Conservation (phyloP, 352 stramenopile genomes). For the Phytophthora cactorum region DNA sequence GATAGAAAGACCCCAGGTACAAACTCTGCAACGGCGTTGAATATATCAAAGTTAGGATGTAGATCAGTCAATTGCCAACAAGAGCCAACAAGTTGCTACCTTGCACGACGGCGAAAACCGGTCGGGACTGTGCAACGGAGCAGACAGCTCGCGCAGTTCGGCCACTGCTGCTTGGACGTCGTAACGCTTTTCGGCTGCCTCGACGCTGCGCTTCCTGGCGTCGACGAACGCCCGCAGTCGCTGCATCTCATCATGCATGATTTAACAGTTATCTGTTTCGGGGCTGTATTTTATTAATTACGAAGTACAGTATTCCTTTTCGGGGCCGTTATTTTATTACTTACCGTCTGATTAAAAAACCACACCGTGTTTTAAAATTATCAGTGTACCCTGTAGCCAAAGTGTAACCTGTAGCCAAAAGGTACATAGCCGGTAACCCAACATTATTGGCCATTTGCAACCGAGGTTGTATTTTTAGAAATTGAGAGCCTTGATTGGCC, state of each 20-base stretch:
- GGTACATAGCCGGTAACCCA: too few relatives aligned
- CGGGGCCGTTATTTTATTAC: too few relatives aligned
- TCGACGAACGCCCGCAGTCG: conserved; percentile 57
- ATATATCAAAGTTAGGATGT: neutral
- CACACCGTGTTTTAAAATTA: too few relatives aligned
- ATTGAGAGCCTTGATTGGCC: too few relatives aligned
- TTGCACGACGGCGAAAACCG: conserved; percentile 53
- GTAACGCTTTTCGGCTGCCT: conserved; percentile 55
- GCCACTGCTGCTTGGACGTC: conserved; percentile 41
- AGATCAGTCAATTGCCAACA: neutral
- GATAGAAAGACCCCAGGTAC: conserved; percentile 64
- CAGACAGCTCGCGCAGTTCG: conserved; percentile 42
- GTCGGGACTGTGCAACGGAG: conserved; percentile 37
- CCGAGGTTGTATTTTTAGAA: too few relatives aligned
- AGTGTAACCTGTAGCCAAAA: too few relatives aligned
- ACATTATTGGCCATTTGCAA: too few relatives aligned
- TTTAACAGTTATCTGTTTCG: too few relatives aligned
- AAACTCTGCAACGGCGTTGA: conserved; percentile 35
- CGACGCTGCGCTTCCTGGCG: conserved; percentile 49
- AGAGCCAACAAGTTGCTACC: conserved; percentile 32
- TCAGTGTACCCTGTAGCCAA: too few relatives aligned
- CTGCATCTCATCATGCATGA: conserved; percentile 31
- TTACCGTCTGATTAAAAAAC: too few relatives aligned
- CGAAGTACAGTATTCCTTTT: too few relatives aligned
- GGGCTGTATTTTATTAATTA: too few relatives aligned